phyloP scores from a whole-genome alignment of 2,329 filamentous ascomycete genomes.

The Clonostachys solani region DNA sequence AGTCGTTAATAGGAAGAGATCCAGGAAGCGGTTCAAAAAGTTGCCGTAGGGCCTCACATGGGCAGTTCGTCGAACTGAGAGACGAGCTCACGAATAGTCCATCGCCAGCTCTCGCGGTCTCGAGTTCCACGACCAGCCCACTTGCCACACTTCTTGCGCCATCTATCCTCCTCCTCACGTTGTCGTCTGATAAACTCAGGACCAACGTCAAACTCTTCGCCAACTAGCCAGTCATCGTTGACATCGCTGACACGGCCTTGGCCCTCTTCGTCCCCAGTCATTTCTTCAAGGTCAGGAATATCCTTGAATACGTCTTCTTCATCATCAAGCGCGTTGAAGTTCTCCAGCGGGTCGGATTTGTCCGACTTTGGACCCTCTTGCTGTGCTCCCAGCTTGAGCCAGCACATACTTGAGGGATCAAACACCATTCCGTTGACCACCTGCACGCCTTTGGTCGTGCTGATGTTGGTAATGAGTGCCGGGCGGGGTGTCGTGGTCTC shows the following conservation, averaged over 20 bases:
- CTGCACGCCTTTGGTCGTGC: conserved; percentile 79
- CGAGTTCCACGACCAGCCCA: conserved; percentile 66
- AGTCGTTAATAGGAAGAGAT: too few species aligned
- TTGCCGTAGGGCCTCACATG: conserved; percentile 14
- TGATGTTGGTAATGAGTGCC: conserved; percentile 89
- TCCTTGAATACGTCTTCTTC: conserved; percentile 94
- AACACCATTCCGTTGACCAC: conserved; percentile 98
- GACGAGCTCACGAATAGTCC: conserved; percentile 65
- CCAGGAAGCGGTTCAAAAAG: too few species aligned
- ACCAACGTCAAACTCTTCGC: conserved; percentile 96
- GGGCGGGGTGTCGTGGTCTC: conserved; percentile 59
- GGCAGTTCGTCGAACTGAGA: conserved; percentile 34
- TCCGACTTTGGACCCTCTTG: conserved; percentile 38
- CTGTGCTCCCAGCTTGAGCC: conserved; percentile 71
- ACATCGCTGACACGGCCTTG: conserved; percentile 53
- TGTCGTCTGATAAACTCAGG: conserved; percentile 90
- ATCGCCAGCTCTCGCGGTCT: conserved; percentile 66
- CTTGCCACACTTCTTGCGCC: conserved; percentile 80
- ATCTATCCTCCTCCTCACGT: conserved; percentile 85
- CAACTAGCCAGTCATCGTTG: conserved; percentile 78
- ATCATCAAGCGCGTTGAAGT: conserved; percentile 70
- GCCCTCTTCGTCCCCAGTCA: conserved; percentile 39
- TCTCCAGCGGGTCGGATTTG: conserved; percentile 54
- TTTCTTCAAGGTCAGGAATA: conserved; percentile 86
- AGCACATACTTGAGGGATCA: conserved; percentile 95